Evolutionary conservation across 805 yeast species (phyloP).

Genomic region (Cyberlindnera sargentensis): DNA sequence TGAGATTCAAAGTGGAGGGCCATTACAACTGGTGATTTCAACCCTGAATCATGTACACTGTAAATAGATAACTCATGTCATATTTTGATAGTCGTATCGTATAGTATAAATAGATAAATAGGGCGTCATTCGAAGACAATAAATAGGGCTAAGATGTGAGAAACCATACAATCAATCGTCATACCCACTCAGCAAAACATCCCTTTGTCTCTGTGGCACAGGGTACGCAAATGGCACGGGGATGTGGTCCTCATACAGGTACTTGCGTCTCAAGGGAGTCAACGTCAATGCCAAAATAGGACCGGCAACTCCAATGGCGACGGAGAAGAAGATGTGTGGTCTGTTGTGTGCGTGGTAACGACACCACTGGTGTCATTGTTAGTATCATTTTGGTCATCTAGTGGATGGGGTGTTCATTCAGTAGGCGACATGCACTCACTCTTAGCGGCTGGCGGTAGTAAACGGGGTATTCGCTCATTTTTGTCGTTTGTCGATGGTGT

Average conservation of each 20-base stretch:
- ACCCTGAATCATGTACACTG: background rate
- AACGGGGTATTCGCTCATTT: constrained; percentile 33
- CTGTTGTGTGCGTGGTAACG: constrained; percentile 71
- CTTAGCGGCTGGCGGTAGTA: constrained; percentile 57
- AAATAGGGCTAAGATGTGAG: constrained; percentile 1
- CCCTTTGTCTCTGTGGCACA: constrained; percentile 49
- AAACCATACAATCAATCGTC: constrained; percentile 34
- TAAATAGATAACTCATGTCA: background rate
- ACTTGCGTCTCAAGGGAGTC: constrained; percentile 66
- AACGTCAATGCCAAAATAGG: constrained; percentile 54
- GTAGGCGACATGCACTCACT: constrained; percentile 33
- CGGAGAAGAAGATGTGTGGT: constrained; percentile 67
- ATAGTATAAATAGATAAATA: constrained; percentile 3
- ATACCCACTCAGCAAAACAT: constrained; percentile 39
- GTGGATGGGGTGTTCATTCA: too few relatives aligned
- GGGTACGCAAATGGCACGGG: constrained; percentile 53
- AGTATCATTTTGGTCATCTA: background rate
- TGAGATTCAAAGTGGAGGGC: constrained; percentile 44
- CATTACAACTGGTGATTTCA: constrained; percentile 47
- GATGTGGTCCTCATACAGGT: constrained; percentile 54
- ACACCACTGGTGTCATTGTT: constrained; percentile 40
- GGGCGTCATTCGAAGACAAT: background rate
- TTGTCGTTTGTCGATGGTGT: background rate
- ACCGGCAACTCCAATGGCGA: constrained; percentile 57
- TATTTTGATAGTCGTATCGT: too few relatives aligned